Evolutionary conservation across 768 basidiomycete species (phyloP).

Genomic region (Cyclocybe aegerita): DNA sequence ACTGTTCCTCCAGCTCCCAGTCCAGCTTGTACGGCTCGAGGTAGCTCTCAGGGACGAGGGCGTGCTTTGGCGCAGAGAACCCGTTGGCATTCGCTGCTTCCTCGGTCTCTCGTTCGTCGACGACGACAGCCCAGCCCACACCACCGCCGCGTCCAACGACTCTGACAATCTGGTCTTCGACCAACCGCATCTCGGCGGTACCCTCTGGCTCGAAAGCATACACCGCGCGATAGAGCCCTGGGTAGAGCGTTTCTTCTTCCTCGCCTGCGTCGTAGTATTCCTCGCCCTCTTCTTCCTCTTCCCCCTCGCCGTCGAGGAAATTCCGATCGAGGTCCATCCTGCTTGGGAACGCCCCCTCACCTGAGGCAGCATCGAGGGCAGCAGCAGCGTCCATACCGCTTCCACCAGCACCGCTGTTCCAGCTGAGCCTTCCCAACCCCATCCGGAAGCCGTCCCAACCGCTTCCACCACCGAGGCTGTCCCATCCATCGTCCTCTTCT

Average conservation of each 20-base stretch:
- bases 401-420: constrained; percentile 16
- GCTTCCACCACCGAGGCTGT: constrained; percentile 8
- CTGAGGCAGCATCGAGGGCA: constrained; percentile 12
- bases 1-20: constrained; percentile 27
- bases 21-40: constrained; percentile 57
- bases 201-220: constrained; percentile 82
- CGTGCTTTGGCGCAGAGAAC: constrained; percentile 38
- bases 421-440: constrained; percentile 27
- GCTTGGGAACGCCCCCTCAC: constrained; percentile 38
- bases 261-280: constrained; percentile 29
- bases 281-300: constrained; percentile 20
- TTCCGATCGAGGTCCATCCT: constrained; percentile 37
- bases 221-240: constrained; percentile 75
- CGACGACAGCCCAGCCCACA: constrained; percentile 78
- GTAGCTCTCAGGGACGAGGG: constrained; percentile 80
- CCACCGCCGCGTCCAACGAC: constrained; percentile 78
- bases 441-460: constrained; percentile 26
- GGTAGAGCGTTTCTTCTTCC: constrained; percentile 48
- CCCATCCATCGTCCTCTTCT: constrained; percentile 22
- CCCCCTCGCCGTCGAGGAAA: constrained; percentile 21
- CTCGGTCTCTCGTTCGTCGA: constrained; percentile 26
- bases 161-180: constrained; percentile 72
- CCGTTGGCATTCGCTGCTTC: constrained; percentile 14
- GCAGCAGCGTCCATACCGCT: constrained; percentile 8
- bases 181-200: constrained; percentile 78